Percentiles rank a stretch among this genome's conserved stretches.
phyloP scores from a whole-genome alignment of 495 filamentous ascomycete species.

The Penicillium longicatenatum region DNA sequence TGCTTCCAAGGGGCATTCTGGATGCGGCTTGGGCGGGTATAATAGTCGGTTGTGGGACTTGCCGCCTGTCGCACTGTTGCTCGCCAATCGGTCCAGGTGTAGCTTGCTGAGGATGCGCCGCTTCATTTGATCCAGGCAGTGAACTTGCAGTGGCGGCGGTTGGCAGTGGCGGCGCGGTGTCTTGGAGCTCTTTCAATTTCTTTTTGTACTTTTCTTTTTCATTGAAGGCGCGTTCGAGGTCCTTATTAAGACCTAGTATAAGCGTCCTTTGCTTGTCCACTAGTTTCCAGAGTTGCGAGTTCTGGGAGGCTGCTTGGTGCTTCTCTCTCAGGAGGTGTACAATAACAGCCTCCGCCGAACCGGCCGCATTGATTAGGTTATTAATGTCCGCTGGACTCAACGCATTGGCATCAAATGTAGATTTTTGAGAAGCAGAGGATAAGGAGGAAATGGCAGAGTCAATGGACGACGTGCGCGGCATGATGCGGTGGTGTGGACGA shows the following conservation, averaged over 20 bases:
- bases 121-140: not conserved
- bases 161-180: constrained; percentile 52
- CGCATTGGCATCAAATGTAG: constrained; percentile 57
- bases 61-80: not conserved
- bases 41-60: constrained; percentile 5
- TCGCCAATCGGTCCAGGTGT: not conserved
- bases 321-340: constrained; percentile 90
- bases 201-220: constrained; percentile 94
- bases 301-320: constrained; percentile 81
- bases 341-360: constrained; percentile 87
- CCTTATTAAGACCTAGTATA: constrained; percentile 92
- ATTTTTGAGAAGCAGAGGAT: constrained; percentile 68
- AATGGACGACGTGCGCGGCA: constrained; percentile 86
- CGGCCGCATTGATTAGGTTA: constrained; percentile 76
- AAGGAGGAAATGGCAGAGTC: constrained; percentile 90
- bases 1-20: constrained; percentile 4
- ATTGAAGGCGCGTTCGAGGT: constrained; percentile 86
- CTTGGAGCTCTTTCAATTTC: constrained; percentile 78
- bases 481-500: constrained; percentile 43
- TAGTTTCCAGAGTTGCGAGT: constrained; percentile 89
- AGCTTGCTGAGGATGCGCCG: not conserved
- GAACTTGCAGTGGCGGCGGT: constrained; percentile 22
- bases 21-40: constrained; percentile 10
- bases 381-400: constrained; percentile 63
- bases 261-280: constrained; percentile 96